These are phyloP conservation scores for Hericium coralloides DNA, from an alignment of 768 basidiomycete genomes.

Conservation along the genomic window DNA sequence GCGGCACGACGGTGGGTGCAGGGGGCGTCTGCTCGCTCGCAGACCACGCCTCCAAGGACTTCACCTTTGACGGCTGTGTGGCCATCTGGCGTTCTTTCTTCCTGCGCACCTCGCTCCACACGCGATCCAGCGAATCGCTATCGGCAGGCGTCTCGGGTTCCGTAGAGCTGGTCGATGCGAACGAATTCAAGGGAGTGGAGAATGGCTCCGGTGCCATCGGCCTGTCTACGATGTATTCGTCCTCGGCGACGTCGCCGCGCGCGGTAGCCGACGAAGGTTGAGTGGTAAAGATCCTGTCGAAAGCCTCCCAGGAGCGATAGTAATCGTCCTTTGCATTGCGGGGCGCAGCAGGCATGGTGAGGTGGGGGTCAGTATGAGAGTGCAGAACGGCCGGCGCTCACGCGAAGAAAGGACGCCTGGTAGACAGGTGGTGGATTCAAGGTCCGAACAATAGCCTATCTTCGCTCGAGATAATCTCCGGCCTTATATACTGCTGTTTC, in stretches of 20 bases:
- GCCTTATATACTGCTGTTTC: not conserved
- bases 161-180: slow-evolving; percentile 13
- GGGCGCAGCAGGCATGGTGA: slow-evolving; percentile 10
- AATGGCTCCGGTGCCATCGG: slow-evolving; percentile 17
- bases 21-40: slow-evolving; percentile 5
- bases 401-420: slow-evolving; percentile 14
- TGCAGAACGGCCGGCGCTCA: slow-evolving; percentile 6
- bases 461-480: not conserved
- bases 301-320: slow-evolving; percentile 15
- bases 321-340: slow-evolving; percentile 10
- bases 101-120: slow-evolving; percentile 61
- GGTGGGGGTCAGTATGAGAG: slow-evolving; percentile 12
- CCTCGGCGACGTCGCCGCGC: slow-evolving; percentile 7
- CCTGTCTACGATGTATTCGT: slow-evolving; percentile 3
- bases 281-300: slow-evolving; percentile 14
- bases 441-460: slow-evolving; percentile 10
- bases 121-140: slow-evolving; percentile 35
- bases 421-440: slow-evolving; percentile 14
- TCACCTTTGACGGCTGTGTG: slow-evolving; percentile 59
- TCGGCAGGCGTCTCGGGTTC: slow-evolving; percentile 17
- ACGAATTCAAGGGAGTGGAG: slow-evolving; percentile 9
- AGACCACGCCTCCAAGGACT: slow-evolving; percentile 42
- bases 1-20: not conserved
- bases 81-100: slow-evolving; percentile 61
- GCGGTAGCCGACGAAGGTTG: slow-evolving; percentile 9